Evolutionary conservation across 768 basidiomycete genomes (phyloP).

Genomic region (Tephrocybe sp.): DNA sequence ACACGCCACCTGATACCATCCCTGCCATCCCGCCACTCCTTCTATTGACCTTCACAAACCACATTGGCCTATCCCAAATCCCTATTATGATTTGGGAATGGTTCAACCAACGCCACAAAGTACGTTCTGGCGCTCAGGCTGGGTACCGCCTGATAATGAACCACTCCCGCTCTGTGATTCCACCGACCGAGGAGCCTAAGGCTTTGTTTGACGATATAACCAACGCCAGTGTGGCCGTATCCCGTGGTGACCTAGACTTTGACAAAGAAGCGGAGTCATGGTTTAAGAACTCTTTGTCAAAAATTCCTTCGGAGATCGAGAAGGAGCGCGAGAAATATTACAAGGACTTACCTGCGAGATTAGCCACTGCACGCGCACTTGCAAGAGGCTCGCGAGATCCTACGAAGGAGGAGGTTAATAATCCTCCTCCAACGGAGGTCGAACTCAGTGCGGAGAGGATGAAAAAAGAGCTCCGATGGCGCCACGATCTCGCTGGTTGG

Average conservation of each 20-base stretch:
- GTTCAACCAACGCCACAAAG: slow-evolving; percentile 84
- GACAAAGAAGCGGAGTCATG: slow-evolving; percentile 62
- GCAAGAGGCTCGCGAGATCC: slow-evolving; percentile 72
- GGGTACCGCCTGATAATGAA: slow-evolving; percentile 71
- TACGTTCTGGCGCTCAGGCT: slow-evolving; percentile 77
- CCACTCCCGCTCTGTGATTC: slow-evolving; percentile 57
- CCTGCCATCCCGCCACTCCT: slow-evolving; percentile 79
- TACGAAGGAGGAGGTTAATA: slow-evolving; percentile 77
- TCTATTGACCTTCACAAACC: slow-evolving; percentile 69
- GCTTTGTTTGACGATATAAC: slow-evolving; percentile 23
- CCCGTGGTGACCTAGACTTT: slow-evolving; percentile 70
- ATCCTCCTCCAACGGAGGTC: slow-evolving; percentile 84
- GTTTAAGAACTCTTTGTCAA: slow-evolving; percentile 60
- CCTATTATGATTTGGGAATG: slow-evolving; percentile 90
- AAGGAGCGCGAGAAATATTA: slow-evolving; percentile 79
- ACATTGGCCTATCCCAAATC: slow-evolving; percentile 79
- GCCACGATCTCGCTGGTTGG: slow-evolving; percentile 77
- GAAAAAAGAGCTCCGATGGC: slow-evolving; percentile 88
- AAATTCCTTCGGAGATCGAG: slow-evolving; percentile 54
- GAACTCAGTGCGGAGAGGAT: slow-evolving; percentile 85
- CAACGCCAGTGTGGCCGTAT: slow-evolving; percentile 14
- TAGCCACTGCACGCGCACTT: slow-evolving; percentile 73
- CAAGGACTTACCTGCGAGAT: slow-evolving; percentile 58
- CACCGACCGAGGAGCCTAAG: slow-evolving; percentile 26
- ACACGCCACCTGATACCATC: slow-evolving; percentile 52